Conservation (phyloP, 345 rosid species). For the Rhizophora mangle region DNA sequence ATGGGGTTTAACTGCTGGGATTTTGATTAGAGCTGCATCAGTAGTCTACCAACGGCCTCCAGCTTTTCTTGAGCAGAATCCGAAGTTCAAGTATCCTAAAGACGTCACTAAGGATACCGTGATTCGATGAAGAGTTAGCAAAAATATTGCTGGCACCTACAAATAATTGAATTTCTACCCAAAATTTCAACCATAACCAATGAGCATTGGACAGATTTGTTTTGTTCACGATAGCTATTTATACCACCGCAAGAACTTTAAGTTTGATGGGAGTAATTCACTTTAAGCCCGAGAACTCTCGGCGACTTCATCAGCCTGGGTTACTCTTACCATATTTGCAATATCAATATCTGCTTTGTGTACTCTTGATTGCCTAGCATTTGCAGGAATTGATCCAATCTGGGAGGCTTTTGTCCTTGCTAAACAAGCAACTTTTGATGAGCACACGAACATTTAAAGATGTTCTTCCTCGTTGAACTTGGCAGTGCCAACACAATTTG, state of each 20-base stretch:
- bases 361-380: not conserved
- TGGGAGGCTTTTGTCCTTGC: conserved; percentile 1
- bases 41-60: conserved; percentile 58
- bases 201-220: not conserved
- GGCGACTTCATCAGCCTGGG: not conserved
- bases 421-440: not conserved
- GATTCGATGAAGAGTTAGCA: conserved; percentile 22
- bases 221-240: no score
- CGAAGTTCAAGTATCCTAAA: conserved; percentile 56
- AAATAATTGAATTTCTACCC: conserved; percentile 13
- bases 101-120: conserved; percentile 36
- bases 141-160: not conserved
- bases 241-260: no score
- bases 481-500: not conserved
- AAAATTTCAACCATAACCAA: conserved; percentile 8
- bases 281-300: not conserved
- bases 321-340: not conserved
- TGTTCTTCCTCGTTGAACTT: no score
- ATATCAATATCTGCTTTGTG: not conserved
- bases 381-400: conserved; percentile 1
- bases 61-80: conserved; percentile 55
- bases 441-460: no score
- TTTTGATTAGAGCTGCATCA: conserved; percentile 72
- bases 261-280: not conserved
- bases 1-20: conserved; percentile 76